These are phyloP conservation scores for Xylaria cubensis DNA, from an alignment of 495 filamentous ascomycete species.

Conservation along the genomic window DNA sequence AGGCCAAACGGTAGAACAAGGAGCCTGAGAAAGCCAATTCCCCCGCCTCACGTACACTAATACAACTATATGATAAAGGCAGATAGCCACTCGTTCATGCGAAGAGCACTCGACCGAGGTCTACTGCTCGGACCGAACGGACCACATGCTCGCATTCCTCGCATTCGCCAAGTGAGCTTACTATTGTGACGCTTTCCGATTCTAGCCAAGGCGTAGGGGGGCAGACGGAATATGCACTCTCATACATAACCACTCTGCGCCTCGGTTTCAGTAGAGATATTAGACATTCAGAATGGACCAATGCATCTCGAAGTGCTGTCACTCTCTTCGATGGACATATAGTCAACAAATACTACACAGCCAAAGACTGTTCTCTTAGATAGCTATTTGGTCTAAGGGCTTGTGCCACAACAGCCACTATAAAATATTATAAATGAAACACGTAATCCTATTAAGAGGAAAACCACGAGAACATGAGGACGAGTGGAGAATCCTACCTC, in stretches of 20 bases:
- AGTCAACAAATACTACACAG: neutral
- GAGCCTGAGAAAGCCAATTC: neutral
- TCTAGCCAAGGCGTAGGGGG: neutral
- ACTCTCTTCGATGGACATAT: neutral
- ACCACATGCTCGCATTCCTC: neutral
- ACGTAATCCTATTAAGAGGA: neutral
- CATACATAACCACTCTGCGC: no score
- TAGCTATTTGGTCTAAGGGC: neutral
- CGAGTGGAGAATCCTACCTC: neutral
- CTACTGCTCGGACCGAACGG: neutral
- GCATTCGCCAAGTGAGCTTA: neutral
- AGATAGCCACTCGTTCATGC: neutral
- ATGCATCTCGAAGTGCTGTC: neutral
- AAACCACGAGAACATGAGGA: neutral
- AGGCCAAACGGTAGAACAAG: neutral
- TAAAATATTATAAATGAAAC: neutral
- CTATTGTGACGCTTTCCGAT: neutral
- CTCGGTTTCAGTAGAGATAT: no score
- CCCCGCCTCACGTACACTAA: neutral
- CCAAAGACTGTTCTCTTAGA: neutral
- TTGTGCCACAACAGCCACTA: neutral
- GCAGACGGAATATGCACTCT: no score
- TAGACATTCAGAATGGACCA: no score
- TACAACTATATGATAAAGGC: neutral
- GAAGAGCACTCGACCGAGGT: neutral